Evolutionary conservation across 164 flowering plant genomes (phyloP).

Genomic region (Kalanchoe fedtschenkoi): DNA sequence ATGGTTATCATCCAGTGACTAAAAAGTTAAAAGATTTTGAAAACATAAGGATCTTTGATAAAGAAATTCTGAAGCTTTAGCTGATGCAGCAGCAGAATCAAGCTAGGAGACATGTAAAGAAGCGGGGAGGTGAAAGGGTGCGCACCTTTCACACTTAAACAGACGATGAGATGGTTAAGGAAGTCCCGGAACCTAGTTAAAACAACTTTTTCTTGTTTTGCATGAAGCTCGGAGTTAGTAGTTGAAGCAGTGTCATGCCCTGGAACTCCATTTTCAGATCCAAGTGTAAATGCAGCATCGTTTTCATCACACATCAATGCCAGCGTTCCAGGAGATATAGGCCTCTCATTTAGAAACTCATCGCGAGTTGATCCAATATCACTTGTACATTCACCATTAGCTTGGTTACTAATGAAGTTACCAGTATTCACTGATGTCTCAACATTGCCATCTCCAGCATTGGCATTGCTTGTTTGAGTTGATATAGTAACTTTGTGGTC

Average conservation of each 20-base stretch:
- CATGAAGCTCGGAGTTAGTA: constrained; percentile 19
- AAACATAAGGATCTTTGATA: neutral
- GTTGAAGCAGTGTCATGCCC: constrained; percentile 4
- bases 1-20: neutral
- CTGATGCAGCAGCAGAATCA: neutral
- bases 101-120: neutral
- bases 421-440: constrained; percentile 9
- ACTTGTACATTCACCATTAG: constrained; percentile 8
- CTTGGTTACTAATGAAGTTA: constrained; percentile 20
- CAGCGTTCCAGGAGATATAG: constrained; percentile 34
- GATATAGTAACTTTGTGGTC: neutral
- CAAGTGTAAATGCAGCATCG: constrained; percentile 18
- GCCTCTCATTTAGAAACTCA: constrained; percentile 19
- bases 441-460: neutral
- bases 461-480: neutral
- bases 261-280: constrained; percentile 11
- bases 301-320: constrained; percentile 40
- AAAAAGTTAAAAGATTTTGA: neutral
- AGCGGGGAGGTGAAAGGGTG: neutral
- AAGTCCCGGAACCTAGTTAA: constrained; percentile 28
- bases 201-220: constrained; percentile 39
- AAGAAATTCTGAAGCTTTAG: neutral
- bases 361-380: constrained; percentile 13
- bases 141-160: constrained; percentile 29
- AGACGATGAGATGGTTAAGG: constrained; percentile 30